Base-by-base conservation (phyloP, 768 basidiomycete species). In the Hemileccinum rubropunctum region DNA sequence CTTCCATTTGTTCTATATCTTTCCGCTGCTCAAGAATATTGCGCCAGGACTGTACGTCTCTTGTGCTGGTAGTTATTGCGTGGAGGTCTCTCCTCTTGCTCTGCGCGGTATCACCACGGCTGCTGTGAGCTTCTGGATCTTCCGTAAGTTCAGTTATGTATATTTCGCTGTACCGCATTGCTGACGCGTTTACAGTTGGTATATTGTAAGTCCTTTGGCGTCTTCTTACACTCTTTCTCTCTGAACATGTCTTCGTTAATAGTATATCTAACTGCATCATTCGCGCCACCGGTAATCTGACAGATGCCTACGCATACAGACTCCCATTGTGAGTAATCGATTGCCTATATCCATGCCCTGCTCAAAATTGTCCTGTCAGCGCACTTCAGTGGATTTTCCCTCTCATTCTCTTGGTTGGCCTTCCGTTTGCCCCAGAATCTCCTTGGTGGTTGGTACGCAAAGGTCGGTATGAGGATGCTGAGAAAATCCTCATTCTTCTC, bases 401-500 rank as follows among this genome's bases (percentile, higher is more conserved):
- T 0, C 21, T 62, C 39, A 58, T 68, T 3, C 58, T 70, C 37
- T 47, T 70, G 40, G 42, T 58, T 3, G 69, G 69, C 17, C 28
- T 30, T 4, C 28, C 28, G 9, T 30, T 30, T 30, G 28, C 28
- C 2, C 28, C 28, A 3, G 28, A 70, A 47, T 60, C 58, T 0
- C 68, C 68, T 0, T 69, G 68, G 68, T 69, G 68, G 68, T 58
- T 69, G 7, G 68, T 69, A 3, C 64, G 68, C 5, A 58, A 59
- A 37, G 66, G 66, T 37, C 50, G 61, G 12, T 3, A 58, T 2
- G 64, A 60, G 15, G 61, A 66, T 0, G 68, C 68, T 1, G 50
- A 52, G 40, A 51, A 30, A 26, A 42, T 60, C 11, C 18, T 70
- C 17, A 0, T 28, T 4, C 36, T 47, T 20, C 57, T 70, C 5